Conservation (phyloP, 1,284 basidiomycete genomes). For the Phenoliferia sp. region DNA sequence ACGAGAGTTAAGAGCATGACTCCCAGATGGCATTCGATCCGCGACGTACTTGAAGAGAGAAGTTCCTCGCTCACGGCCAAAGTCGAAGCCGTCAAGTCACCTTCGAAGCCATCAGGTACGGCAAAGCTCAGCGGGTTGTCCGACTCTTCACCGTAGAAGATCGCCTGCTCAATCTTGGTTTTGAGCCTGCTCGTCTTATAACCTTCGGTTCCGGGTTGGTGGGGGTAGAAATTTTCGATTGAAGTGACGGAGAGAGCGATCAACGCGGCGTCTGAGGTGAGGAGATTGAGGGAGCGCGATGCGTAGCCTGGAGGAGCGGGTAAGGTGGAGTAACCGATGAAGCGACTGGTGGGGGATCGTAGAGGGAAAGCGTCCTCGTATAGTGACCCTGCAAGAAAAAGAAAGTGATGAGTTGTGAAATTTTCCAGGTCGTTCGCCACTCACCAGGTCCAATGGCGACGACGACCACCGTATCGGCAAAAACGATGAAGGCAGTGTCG, state of each 20-base stretch:
- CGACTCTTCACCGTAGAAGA: slow-evolving; percentile 59
- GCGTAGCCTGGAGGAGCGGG: slow-evolving; percentile 9
- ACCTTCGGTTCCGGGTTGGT: slow-evolving; percentile 25
- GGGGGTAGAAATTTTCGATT: slow-evolving; percentile 7
- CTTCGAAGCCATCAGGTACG: slow-evolving; percentile 69
- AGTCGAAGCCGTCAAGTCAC: slow-evolving; percentile 72
- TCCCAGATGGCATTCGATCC: too few relatives aligned
- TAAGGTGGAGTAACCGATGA: slow-evolving; percentile 37
- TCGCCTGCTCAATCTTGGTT: slow-evolving; percentile 79
- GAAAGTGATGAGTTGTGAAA: neutral
- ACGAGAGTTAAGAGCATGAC: too few relatives aligned
- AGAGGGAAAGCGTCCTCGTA: slow-evolving; percentile 43
- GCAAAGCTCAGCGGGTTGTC: slow-evolving; percentile 81
- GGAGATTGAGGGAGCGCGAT: slow-evolving; percentile 34
- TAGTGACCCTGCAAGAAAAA: slow-evolving; percentile 1
- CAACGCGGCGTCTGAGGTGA: slow-evolving; percentile 38
- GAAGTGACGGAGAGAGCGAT: slow-evolving; percentile 30
- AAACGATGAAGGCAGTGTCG: slow-evolving; percentile 43
- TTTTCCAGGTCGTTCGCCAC: neutral
- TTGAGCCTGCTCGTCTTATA: slow-evolving; percentile 55
- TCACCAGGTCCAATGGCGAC: slow-evolving; percentile 35
- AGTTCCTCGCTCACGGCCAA: slow-evolving; percentile 72
- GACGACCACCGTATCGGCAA: slow-evolving; percentile 43
- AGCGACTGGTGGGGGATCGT: slow-evolving; percentile 37
- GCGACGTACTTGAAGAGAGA: slow-evolving; percentile 54